Evolutionary conservation across 352 stramenopile species (phyloP), one percentile per base, ranked within the genome.

Genomic region (Globisporangium heterothallicum): DNA sequence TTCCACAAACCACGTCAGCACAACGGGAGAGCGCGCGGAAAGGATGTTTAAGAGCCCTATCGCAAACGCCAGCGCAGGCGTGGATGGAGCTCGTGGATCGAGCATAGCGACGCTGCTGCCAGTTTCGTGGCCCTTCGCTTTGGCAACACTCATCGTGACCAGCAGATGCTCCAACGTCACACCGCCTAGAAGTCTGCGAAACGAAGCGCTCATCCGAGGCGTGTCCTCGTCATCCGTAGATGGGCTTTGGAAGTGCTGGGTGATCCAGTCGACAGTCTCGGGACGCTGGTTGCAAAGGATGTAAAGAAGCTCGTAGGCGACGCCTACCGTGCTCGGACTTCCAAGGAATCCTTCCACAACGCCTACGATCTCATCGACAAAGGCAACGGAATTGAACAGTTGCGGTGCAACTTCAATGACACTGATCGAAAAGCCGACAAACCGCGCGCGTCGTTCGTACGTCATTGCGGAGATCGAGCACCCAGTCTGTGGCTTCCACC

Each of bases 271-370:
- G 1, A 45, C 18, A 14, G 13, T 25, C 19, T 36, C 13, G 0
- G 22, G 22, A 18, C 22, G 16, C 7, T 56, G 47, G 13, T 40
- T 36, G 30, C 46, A 61, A 29, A 61, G 22, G 3, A 30, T 56
- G 29, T 36, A 56, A 12, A 56, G 34, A 2, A 61, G 46, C 13
- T 61, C 29, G n/a, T 50, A 61, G 12, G 42, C 47, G 13, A 56
- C 25, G 6, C 46, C 55, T 12, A 12, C 26, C 3, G 32, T 44
- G 42, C n/a, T 26, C 14, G 25, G 27, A 19, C 19, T 61, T 19
- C 14, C 30, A 5, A 52, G 6, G 1, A 56, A 40, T 18, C 51
- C 13, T n/a, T 56, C 55, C 3, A 21, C 42, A 40, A 56, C 29
- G 19, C 29, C 22, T 3, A 35, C 30, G 19, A 61, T 18, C 18